Base-by-base conservation (phyloP, 768 basidiomycete genomes). In the Piloderma croceum region DNA sequence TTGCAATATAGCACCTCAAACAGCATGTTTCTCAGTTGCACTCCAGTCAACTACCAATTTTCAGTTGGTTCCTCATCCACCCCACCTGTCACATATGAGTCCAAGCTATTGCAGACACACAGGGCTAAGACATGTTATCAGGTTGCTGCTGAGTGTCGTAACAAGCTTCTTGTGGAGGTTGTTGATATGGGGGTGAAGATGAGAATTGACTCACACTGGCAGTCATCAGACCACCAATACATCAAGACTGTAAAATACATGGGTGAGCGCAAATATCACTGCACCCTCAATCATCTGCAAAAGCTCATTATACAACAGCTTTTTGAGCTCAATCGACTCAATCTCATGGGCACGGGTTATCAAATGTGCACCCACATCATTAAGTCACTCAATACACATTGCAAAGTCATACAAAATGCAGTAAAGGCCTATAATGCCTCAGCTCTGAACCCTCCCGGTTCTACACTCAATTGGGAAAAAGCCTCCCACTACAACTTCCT, bases 281-380 rank as follows among this genome's bases (percentile, higher is more conserved):
- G 32, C 6, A 60, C 61, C 1, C 49, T 70, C 0, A 50, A 65
- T 13, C 45, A 53, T 13, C 45, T 70, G 0, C 59, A 67, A 37
- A 34, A 45, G 20, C 58, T 69, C 7, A 59, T 62, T 3, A 43
- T 65, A 0, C 60, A 61, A 42, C 49, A 54, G 2, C 44, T 70
- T 1, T 66, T 70, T 45, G 63, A 70, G 46, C 52, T 69, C 3
- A 60, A 62, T 17, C 62, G 62, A 44, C 40, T 65, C 18, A 67
- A 68, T 47, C 46, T 67, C 10, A 49, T 58, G 10, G 41, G 50
- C 3, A 67, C 58, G n/a, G n/a, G 60, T 0, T 68, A 68, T 41
- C 60, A 60, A 31, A 44, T 63, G 39, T 49, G 56, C 2, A 50
- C 51, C 7, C 50, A 62, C 35, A 64, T 69, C n/a, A 57, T 57